A percentile compares a stretch with the other conserved stretches of the same genome.
Evolutionary conservation across 148 eudicot genomes (phyloP).

Genomic region (Fagopyrum esculentum): DNA sequence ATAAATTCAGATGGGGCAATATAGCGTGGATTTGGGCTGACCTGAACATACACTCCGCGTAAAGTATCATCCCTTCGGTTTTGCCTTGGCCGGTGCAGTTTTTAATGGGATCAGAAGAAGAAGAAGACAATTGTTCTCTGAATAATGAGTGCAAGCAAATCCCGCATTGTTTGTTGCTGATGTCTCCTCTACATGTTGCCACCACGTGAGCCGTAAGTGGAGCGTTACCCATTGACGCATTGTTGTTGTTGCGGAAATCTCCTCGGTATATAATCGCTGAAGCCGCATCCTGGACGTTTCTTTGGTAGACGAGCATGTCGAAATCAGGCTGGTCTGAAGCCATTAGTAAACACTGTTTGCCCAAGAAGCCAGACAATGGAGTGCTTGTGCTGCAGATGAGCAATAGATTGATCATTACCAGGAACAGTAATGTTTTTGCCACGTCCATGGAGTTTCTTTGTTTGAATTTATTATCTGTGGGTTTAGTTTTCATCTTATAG

Average conservation of each 20-base stretch:
- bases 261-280: slow-evolving; percentile 5
- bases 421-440: background rate
- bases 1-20: too few relatives aligned
- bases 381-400: background rate
- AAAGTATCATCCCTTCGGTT: background rate
- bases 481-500: too few relatives aligned
- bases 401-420: background rate
- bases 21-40: too few relatives aligned
- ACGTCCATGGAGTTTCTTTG: background rate
- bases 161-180: slow-evolving; percentile 20
- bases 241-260: slow-evolving; percentile 23
- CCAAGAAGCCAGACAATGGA: background rate
- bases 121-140: background rate
- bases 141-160: slow-evolving; percentile 17
- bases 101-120: background rate
- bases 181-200: slow-evolving; percentile 45
- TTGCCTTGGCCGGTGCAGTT: background rate
- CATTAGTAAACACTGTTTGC: background rate
- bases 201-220: slow-evolving; percentile 24
- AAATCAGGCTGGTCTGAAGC: slow-evolving; percentile 1
- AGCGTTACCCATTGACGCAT: slow-evolving; percentile 20
- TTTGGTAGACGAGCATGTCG: background rate
- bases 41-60: background rate
- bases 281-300: background rate
- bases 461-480: too few relatives aligned